Evolutionary conservation across 2,329 filamentous ascomycete species (phyloP).

Genomic region (Cadophora luteo-olivacea): DNA sequence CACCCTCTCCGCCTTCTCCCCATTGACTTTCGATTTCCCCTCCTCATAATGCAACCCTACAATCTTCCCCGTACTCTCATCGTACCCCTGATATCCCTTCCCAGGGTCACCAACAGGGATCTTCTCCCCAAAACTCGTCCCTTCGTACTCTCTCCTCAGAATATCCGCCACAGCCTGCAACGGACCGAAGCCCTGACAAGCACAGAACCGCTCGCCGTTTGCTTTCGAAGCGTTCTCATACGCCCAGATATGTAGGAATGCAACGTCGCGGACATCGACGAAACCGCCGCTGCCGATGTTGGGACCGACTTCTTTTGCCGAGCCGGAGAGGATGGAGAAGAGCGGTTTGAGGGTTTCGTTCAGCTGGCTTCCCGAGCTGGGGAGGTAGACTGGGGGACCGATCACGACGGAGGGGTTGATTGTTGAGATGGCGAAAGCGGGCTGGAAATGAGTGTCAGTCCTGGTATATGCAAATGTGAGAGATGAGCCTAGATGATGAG

Average conservation of each 20-base stretch:
- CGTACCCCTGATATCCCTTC: conserved; percentile 47
- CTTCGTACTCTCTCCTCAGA: conserved; percentile 47
- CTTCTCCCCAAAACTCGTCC: conserved; percentile 40
- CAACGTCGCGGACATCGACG: conserved; percentile 55
- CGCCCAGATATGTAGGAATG: conserved; percentile 48
- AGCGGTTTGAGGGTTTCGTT: conserved; percentile 45
- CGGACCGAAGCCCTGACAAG: conserved; percentile 42
- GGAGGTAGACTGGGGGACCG: conserved; percentile 48
- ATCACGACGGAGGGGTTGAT: conserved; percentile 52
- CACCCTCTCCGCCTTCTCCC: conserved; percentile 40
- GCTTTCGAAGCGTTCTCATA: conserved; percentile 47
- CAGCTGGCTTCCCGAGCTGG: conserved; percentile 43
- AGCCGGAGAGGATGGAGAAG: conserved; percentile 47
- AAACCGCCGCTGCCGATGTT: conserved; percentile 40
- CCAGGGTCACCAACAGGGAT: conserved; percentile 49
- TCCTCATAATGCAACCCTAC: conserved; percentile 26
- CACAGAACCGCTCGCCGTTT: conserved; percentile 52
- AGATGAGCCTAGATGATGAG: too few species aligned
- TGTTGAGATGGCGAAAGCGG: conserved; percentile 48
- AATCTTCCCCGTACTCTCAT: conserved; percentile 35
- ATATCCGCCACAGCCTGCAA: conserved; percentile 51
- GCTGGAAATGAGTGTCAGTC: conserved; percentile 43
- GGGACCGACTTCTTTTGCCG: conserved; percentile 37
- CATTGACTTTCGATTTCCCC: conserved; percentile 37
- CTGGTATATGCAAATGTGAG: too few species aligned